Evolutionary conservation across 2,329 filamentous ascomycete genomes (phyloP).

Genomic region (Calonectria hawksworthii): DNA sequence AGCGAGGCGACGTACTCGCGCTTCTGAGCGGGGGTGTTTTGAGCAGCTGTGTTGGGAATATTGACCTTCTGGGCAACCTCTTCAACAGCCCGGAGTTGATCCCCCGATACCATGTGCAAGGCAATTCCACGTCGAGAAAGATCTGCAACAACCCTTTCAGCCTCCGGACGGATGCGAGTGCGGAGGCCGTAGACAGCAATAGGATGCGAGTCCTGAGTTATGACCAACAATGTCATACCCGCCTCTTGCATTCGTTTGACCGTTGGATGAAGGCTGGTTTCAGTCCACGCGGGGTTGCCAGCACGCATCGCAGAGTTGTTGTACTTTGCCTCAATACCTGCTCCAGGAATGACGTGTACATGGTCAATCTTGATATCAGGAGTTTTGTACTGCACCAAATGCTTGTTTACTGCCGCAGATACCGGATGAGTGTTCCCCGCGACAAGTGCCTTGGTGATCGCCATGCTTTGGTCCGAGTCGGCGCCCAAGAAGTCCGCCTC

Average conservation of each 20-base stretch:
- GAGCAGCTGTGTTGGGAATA: conserved; percentile 57
- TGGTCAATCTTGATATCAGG: conserved; percentile 35
- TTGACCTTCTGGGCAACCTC: conserved; percentile 60
- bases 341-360: conserved; percentile 56
- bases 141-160: conserved; percentile 57
- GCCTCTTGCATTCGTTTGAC: conserved; percentile 36
- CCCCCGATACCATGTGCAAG: conserved; percentile 70
- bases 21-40: conserved; percentile 68
- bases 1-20: conserved; percentile 59
- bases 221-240: conserved; percentile 46
- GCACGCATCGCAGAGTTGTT: conserved; percentile 51
- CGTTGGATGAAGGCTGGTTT: conserved; percentile 37
- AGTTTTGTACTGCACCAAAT: conserved; percentile 48
- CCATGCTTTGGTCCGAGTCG: conserved; percentile 40
- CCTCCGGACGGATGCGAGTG: conserved; percentile 53
- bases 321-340: conserved; percentile 54
- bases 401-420: conserved; percentile 59
- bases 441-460: conserved; percentile 48
- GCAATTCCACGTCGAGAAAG: conserved; percentile 63
- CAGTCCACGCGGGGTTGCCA: conserved; percentile 63
- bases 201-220: conserved; percentile 46
- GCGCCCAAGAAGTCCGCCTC: conserved; percentile 37
- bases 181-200: conserved; percentile 65
- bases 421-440: conserved; percentile 64
- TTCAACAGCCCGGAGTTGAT: conserved; percentile 63